Conservation (phyloP, 2,329 filamentous ascomycete genomes). For the Arthrobotrys pseudoclavata region DNA sequence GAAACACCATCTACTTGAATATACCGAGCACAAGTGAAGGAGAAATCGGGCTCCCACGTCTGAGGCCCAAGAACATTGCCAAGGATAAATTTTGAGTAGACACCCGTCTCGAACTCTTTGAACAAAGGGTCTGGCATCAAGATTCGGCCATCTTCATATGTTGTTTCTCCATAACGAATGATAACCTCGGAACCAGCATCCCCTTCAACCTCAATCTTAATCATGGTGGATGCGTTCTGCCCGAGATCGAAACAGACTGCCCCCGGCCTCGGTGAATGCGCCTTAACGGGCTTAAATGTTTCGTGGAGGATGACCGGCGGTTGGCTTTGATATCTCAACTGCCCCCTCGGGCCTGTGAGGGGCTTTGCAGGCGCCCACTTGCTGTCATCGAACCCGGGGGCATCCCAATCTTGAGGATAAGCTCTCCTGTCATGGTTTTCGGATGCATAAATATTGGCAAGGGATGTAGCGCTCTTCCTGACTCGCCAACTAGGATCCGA, state of each 20-base stretch:
- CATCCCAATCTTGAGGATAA: conserved; percentile 66
- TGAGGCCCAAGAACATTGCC: conserved; percentile 64
- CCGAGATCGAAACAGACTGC: conserved; percentile 64
- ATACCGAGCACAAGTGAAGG: conserved; percentile 67
- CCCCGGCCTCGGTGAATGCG: conserved; percentile 61
- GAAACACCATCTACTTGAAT: conserved; percentile 67
- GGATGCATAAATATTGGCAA: conserved; percentile 67
- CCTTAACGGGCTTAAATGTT: conserved; percentile 64
- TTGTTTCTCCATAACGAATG: conserved; percentile 65
- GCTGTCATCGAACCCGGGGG: conserved; percentile 63
- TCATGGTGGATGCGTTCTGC: conserved; percentile 65
- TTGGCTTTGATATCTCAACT: conserved; percentile 67
- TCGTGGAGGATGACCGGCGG: conserved; percentile 66
- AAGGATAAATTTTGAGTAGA: conserved; percentile 67
- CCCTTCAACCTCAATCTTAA: conserved; percentile 63
- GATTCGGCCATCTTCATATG: conserved; percentile 64
- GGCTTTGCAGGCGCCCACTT: conserved; percentile 66
- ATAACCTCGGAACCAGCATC: conserved; percentile 64
- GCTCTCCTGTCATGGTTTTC: conserved; percentile 66
- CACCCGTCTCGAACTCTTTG: conserved; percentile 65
- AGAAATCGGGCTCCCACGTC: conserved; percentile 67
- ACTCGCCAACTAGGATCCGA: conserved; percentile 66
- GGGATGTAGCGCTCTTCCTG: conserved; percentile 66
- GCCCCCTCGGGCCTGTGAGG: conserved; percentile 66
- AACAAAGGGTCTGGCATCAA: conserved; percentile 68